Evolutionary conservation across 768 basidiomycete species (phyloP), one percentile per base, ranked within the genome.

Genomic region (Boletus eberwhitei): DNA sequence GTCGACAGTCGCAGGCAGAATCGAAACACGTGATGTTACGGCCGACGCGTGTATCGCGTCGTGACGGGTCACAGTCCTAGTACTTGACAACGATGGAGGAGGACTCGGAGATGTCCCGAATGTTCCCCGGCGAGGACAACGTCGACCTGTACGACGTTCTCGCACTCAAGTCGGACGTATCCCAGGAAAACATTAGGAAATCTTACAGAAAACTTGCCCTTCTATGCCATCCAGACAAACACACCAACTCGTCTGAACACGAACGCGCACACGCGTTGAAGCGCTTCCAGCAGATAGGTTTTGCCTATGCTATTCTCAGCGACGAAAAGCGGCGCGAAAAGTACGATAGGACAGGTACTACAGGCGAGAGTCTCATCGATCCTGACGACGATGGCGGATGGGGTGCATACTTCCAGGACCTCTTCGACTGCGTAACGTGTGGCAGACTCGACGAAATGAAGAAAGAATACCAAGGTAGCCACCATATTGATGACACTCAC

Each of bases 201-300:
- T 80, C 93, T 0, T 98, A 98, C 74, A 83, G 93, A 37, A 84
- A 83, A 58, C 81, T 86, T 32, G 95, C 94, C 5, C 83, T 98
- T 29, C 61, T 79, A 44, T 81, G 82, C 68, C 95, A 98, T 62
- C 96, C 96, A 8, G 96, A 99, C 75, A 98, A 97, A 66, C 89
- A 93, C 62, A 73, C 83, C 40, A 71, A 76, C 8, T 77, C 85
- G 26, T 74, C 71, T 45, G 85, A 85, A 21, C 75, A 74, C 31
- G 81, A 82, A 24, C 86, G 84, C 68, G 79, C 82, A 34, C 79
- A 82, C 59, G 85, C 88, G 63, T 84, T 82, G n/a, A 76, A 72
- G 59, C 87, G 87, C 70, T 96, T 98, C 67, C 92, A 93, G 62
- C 92, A 94, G 64, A 81, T 98, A 60, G 93, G 96, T 0, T 98